A percentile compares a stretch with the other conserved stretches of the same genome.
phyloP scores from a whole-genome alignment of 164 flowering plant genomes.

The Kingdonia uniflora region DNA sequence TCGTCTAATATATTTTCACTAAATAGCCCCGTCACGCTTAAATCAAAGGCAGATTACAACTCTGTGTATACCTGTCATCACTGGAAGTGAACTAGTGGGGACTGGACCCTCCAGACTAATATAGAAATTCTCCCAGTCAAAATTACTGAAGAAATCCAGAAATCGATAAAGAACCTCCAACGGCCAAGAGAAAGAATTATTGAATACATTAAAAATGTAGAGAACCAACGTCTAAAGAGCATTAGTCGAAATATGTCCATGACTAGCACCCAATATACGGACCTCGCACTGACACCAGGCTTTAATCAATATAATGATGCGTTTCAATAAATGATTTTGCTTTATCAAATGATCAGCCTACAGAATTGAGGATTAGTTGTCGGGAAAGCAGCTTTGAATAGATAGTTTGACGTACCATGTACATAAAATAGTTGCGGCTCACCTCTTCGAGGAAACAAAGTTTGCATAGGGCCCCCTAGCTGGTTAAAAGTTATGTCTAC shows the following conservation, averaged over 20 bases:
- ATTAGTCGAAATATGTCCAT: conserved; percentile 94
- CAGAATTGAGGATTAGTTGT: conserved; percentile 11
- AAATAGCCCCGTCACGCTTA: no score
- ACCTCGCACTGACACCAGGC: conserved; percentile 99
- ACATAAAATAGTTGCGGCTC: conserved; percentile 8
- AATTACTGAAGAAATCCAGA: conserved; percentile 92
- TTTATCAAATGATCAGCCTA: conserved; percentile 83
- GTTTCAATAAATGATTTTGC: conserved; percentile 80
- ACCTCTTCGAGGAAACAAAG: conserved; percentile 99
- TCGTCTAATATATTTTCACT: neutral
- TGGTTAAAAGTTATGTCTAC: conserved; percentile 98
- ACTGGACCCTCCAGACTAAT: conserved; percentile 97
- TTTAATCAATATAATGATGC: conserved; percentile 92
- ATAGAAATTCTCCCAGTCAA: conserved; percentile 96
- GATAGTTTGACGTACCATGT: neutral
- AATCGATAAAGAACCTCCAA: conserved; percentile 98
- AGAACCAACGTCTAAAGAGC: conserved; percentile 95
- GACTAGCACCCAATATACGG: conserved; percentile 97
- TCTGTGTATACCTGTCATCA: conserved; percentile 52
- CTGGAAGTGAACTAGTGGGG: conserved; percentile 73
- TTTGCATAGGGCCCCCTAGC: conserved; percentile 91
- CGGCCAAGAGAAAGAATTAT: conserved; percentile 88
- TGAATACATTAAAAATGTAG: conserved; percentile 90
- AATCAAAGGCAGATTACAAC: neutral
- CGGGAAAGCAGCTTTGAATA: neutral